phyloP scores from a whole-genome alignment of 1,284 basidiomycete genomes.

The Malassezia globosa region DNA sequence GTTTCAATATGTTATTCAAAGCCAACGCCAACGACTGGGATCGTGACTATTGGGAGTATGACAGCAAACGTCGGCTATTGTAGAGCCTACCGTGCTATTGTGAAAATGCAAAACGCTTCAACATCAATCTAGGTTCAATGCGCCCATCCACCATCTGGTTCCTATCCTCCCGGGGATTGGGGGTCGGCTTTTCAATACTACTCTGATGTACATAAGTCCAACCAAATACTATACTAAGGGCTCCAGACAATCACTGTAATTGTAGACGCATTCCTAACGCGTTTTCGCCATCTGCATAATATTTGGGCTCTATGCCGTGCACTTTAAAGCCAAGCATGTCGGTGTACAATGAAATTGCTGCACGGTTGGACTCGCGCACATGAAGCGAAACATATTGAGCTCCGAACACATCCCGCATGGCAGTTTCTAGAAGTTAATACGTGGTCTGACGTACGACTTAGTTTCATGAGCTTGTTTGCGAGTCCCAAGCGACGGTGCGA shows the following conservation, averaged over 20 bases:
- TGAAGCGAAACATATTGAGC: conserved; percentile 44
- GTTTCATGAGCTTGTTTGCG: conserved; percentile 45
- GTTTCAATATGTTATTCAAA: conserved; percentile 7
- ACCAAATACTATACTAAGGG: no score
- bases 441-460: conserved; percentile 34
- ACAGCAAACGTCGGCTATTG: conserved; percentile 13
- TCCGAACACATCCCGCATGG: conserved; percentile 43
- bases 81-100: no score
- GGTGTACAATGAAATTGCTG: conserved; percentile 43
- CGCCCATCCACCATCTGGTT: no score
- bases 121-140: no score
- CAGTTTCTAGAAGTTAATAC: conserved; percentile 26
- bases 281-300: conserved; percentile 46
- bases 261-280: conserved; percentile 41
- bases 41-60: conserved; percentile 18
- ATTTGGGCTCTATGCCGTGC: conserved; percentile 39
- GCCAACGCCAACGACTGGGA: conserved; percentile 16
- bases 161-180: no score
- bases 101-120: no score
- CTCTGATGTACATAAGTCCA: background rate
- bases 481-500: conserved; percentile 41
- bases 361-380: conserved; percentile 43
- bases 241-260: conserved; percentile 22
- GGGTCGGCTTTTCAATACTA: no score
- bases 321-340: conserved; percentile 44